Evolutionary conservation across 805 yeast genomes (phyloP), one percentile per base, ranked within the genome.

Genomic region (Yarrowia sp.): DNA sequence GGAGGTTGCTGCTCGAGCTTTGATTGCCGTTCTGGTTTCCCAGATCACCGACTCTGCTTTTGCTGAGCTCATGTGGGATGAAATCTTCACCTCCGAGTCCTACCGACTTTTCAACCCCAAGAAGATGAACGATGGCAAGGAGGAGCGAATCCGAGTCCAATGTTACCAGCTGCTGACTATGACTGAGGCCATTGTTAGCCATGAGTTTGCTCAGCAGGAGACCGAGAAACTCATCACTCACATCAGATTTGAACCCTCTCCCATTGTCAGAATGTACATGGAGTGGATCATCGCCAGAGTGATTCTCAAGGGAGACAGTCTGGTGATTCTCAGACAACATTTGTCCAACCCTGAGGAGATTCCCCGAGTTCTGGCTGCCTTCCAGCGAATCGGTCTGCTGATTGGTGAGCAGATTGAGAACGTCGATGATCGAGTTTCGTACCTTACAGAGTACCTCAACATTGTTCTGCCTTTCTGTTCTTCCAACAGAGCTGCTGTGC

Each of bases 401-500:
- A 77, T 82, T 59, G 78, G 84, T 1, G 80, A 81, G 35, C 81
- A 82, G 49, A 69, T 84, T 35, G 69, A 73, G 0, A 63, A 67
- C 0, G 44, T 40, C 9, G 56, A 62, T 28, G 49, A 64, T 19
- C 51, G 56, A 21, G 68, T 70, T 3, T 77, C 77, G 52, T 76
- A 83, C 54, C 28, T 61, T 11, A 72, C 80, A 12, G 74, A 77
- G 1, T 83, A 83, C 67, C 75, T 86, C 2, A 75, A 82, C 21
- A 75, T 80, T 1, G 71, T 91, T 28, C 73, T 92, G 4, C 88
- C 96, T 0, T 83, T 85, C 51, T 85, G 96, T 8, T 85, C 96
- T 0, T 87, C 96, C 4, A 91, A 90, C 74, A 87, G 90, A 70
- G 96, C 96, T 0, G 77, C 86, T 7, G 83, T 87, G 0, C 84